Base-by-base conservation (phyloP, 2,329 filamentous ascomycete species). In the Aureobasidium lini region DNA sequence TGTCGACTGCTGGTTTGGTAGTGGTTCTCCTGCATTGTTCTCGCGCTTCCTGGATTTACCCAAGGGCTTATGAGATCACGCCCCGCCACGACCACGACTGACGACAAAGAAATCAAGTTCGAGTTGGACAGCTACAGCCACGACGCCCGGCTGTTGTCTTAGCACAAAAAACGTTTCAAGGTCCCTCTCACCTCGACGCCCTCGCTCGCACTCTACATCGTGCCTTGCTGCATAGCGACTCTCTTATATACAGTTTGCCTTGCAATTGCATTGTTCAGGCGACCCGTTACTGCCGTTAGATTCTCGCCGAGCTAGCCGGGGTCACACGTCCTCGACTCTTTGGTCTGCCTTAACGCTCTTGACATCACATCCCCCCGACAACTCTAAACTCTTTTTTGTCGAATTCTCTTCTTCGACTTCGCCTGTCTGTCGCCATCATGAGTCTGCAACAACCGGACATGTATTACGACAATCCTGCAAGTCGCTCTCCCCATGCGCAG, bases 381-480 rank as follows among this genome's bases (percentile, higher is more conserved):
- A 57, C 53, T 57, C 42, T 57, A 47, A 57, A 57, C 42, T 47
- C 42, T 47, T 57, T 57, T 47, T 23, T 23, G 31, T 57, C 52
- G 36, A 28, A 18, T 44, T 37, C 40, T 53, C 49, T 32, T 53
- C 37, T 42, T 42, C 23, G 39, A 44, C 39, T 49, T 34, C n/a
- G 36, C 18, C 48, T 32, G 36, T 32, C n/a, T 31, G 15, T 32
- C 53, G 54, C 23, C 37, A 49, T 48, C 58, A 63, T 63, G 62
- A 63, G 60, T 54, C 58, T 56, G 10, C 61, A 63, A 49, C 62
- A 63, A 59, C 77, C 81, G 72, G 85, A 89, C 62, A 84, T 87
- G 80, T 91, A 89, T 77, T 84, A 88, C 76, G 86, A 89, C 66
- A 88, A 88, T 61, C 74, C 81, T 63, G 86, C 85, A 71, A 70